Evolutionary conservation across 2,329 filamentous ascomycete species (phyloP), one percentile per base, ranked within the genome.

Genomic region (Monosporascus sp.): DNA sequence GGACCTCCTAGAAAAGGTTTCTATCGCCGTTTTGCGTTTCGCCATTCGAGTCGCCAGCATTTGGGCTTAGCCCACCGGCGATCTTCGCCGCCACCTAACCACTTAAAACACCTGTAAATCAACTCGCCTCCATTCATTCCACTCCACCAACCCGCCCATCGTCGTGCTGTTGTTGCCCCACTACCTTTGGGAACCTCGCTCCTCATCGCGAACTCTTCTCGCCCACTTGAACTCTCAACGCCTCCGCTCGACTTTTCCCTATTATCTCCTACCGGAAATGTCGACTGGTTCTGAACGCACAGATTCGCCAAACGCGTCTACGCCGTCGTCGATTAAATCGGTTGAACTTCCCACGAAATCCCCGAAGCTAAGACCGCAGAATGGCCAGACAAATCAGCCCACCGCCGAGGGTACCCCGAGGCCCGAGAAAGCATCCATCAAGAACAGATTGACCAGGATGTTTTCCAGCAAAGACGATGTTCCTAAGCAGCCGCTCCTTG

Each of bases 381-480:
- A 67, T 66, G 65, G 62, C 45, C 60, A 63, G 24, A 14, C 43
- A 27, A 27, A 17, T 26, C 43, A 46, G 51, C 52, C 61, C 47
- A 59, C 61, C 49, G 48, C 60, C 62, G 73, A 75, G 37, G 63
- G 62, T 52, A 58, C 67, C 51, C 65, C 68, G 52, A 76, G 69
- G 58, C 61, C 71, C 53, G 81, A 85, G 62, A 84, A 81, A 67
- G 68, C 78, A 2, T 83, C 81, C 16, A 82, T 86, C 70, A 86
- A 85, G 66, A 82, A 84, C 65, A 79, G 82, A 47, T 67, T 86
- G 53, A 81, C 82, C 41, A 79, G 83, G 72, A 86, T 86, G 78
- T 86, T 86, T 70, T 83, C 78, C 51, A 78, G 74, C 59, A 84
- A 80, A 65, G 82, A 84, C 51, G 65, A 73, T 20, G 59, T 70